Evolutionary conservation across 106 monocot species (phyloP).

Genomic region (Dioscorea dumetorum): DNA sequence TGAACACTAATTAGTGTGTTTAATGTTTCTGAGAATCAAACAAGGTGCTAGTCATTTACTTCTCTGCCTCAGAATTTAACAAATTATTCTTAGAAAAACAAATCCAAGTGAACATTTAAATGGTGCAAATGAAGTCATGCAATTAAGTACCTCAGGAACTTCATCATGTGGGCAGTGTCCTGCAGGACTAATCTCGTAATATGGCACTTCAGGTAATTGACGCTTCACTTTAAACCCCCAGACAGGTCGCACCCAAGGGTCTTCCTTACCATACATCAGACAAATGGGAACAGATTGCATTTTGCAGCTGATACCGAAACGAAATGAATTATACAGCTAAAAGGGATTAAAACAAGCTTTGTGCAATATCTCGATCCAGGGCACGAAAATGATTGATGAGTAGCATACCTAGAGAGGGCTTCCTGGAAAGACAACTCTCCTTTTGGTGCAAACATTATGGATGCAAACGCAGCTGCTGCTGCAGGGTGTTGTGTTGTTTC

Average conservation of each 20-base stretch:
- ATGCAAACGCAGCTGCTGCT: constrained; percentile 89
- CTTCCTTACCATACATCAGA: constrained; percentile 97
- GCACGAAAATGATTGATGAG: not conserved
- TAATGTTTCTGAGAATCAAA: not conserved
- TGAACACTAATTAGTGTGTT: not conserved
- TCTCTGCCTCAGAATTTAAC: not conserved
- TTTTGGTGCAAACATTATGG: constrained; percentile 89
- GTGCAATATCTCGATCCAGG: not conserved
- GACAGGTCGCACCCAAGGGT: constrained; percentile 87
- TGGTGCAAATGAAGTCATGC: not conserved
- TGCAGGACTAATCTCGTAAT: constrained; percentile 93
- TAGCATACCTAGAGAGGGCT: constrained; percentile 51
- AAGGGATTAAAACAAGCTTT: not conserved
- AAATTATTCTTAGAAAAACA: not conserved
- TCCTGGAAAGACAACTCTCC: constrained; percentile 74
- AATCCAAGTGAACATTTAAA: not conserved
- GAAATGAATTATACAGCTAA: not conserved
- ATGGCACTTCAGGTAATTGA: constrained; percentile 73
- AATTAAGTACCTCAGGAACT: constrained; percentile 77
- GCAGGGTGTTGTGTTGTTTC: constrained; percentile 87
- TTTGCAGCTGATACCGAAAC: constrained; percentile 45
- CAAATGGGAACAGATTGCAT: constrained; percentile 67
- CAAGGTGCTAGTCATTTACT: not conserved
- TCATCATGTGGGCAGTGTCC: constrained; percentile 97
- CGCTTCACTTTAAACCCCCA: constrained; percentile 77